phyloP scores from a whole-genome alignment of 2,329 filamentous ascomycete genomes.

The Trichoderma breve region DNA sequence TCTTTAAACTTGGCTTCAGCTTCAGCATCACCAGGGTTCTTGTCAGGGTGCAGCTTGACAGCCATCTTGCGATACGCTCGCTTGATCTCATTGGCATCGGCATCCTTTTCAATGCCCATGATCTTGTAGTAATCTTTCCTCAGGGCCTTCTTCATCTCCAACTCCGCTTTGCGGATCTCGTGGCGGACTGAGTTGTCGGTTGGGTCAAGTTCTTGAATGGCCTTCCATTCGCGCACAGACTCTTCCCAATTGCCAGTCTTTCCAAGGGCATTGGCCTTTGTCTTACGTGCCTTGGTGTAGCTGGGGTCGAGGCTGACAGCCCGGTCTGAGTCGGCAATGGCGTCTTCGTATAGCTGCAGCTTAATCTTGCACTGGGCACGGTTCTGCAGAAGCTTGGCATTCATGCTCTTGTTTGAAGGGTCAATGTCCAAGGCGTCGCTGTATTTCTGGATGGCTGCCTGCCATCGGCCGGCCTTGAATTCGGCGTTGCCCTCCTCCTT shows the following conservation, averaged over 20 bases:
- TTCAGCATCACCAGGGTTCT: slow-evolving; percentile 82
- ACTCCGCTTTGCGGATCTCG: slow-evolving; percentile 85
- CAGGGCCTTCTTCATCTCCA: slow-evolving; percentile 96
- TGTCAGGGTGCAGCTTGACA: slow-evolving; percentile 93
- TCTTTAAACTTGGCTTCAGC: slow-evolving; percentile 97
- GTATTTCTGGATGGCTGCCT: slow-evolving; percentile 81
- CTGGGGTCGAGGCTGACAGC: slow-evolving; percentile 78
- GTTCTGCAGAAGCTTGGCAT: slow-evolving; percentile 93
- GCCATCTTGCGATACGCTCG: slow-evolving; percentile 95
- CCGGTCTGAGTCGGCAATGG: slow-evolving; percentile 81
- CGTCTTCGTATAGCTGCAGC: slow-evolving; percentile 78
- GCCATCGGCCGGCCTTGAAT: slow-evolving; percentile 82
- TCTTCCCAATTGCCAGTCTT: slow-evolving; percentile 89
- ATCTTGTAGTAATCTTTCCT: slow-evolving; percentile 99
- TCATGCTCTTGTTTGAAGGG: slow-evolving; percentile 83
- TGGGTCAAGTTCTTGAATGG: slow-evolving; percentile 77
- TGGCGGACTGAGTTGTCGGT: slow-evolving; percentile 75
- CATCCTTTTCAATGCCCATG: slow-evolving; percentile 81
- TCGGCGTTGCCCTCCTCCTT: slow-evolving; percentile 90
- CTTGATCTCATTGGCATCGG: slow-evolving; percentile 83
- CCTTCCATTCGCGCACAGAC: slow-evolving; percentile 84
- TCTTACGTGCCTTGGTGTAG: slow-evolving; percentile 90
- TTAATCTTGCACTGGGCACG: slow-evolving; percentile 80
- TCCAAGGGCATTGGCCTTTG: slow-evolving; percentile 85
- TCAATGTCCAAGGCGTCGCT: slow-evolving; percentile 80